Conservation (phyloP, 2,329 filamentous ascomycete species). For the Cryphonectria carpinicola region DNA sequence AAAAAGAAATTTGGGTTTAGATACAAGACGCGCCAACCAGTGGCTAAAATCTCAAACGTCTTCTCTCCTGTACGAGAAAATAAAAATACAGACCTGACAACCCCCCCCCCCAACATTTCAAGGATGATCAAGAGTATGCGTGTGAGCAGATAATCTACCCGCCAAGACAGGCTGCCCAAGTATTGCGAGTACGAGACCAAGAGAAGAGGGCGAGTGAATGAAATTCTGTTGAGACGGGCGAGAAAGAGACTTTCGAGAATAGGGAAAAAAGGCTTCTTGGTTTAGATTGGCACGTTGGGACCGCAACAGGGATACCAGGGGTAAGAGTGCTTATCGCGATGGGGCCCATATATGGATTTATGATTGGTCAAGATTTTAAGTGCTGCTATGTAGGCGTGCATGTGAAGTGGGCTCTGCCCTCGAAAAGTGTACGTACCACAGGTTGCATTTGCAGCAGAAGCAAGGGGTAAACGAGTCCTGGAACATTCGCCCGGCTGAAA, state of each 20-base stretch:
- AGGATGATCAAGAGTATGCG: neutral
- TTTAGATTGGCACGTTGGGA: slow-evolving; percentile 4
- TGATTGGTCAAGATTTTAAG: slow-evolving; percentile 11
- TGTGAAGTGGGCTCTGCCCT: slow-evolving; percentile 16
- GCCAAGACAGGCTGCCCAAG: neutral
- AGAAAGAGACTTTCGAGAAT: slow-evolving; percentile 3
- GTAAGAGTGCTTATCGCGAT: slow-evolving; percentile 4
- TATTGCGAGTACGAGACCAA: slow-evolving; percentile 1
- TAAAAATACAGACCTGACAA: neutral
- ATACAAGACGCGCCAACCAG: slow-evolving; percentile 17
- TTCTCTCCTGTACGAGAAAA: neutral
- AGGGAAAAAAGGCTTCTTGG: neutral
- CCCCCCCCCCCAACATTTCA: neutral
- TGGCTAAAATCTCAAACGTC: slow-evolving; percentile 23
- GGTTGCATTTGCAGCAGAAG: neutral
- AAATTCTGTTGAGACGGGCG: slow-evolving; percentile 13
- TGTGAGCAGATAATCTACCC: neutral
- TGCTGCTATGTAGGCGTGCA: slow-evolving; percentile 13
- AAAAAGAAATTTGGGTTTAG: neutral
- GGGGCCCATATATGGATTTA: neutral
- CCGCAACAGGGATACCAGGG: slow-evolving; percentile 8
- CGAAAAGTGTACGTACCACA: neutral
- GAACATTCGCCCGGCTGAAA: neutral
- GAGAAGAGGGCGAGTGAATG: slow-evolving; percentile 5
- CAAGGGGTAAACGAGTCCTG: neutral